Evolutionary conservation across 2,329 filamentous ascomycete genomes (phyloP).

Genomic region (Sclerotinia subarctica): DNA sequence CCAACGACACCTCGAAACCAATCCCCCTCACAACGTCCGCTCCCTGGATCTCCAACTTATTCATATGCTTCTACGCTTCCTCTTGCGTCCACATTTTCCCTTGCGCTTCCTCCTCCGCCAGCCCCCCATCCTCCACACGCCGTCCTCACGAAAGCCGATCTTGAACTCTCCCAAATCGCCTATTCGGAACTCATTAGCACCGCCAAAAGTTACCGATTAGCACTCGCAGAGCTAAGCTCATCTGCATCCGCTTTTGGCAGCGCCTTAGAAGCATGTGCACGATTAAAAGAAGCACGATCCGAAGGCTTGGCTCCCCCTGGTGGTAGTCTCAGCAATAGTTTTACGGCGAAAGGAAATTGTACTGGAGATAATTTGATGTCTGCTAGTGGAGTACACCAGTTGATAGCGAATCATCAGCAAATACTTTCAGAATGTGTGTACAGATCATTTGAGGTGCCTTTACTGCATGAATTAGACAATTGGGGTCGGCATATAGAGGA

Average conservation of each 20-base stretch:
- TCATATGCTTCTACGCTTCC: constrained; percentile 63
- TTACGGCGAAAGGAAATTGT: constrained; percentile 50
- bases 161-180: constrained; percentile 59
- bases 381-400: constrained; percentile 62
- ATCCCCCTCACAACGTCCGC: constrained; percentile 54
- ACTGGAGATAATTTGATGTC: constrained; percentile 62
- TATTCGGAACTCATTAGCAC: constrained; percentile 60
- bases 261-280: constrained; percentile 65
- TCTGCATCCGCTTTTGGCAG: constrained; percentile 62
- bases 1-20: constrained; percentile 36
- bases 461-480: constrained; percentile 66
- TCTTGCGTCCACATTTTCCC: constrained; percentile 52
- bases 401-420: constrained; percentile 67
- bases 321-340: constrained; percentile 41
- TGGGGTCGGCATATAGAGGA: constrained; percentile 63
- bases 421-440: constrained; percentile 68
- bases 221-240: constrained; percentile 57
- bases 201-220: constrained; percentile 61
- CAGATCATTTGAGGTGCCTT: constrained; percentile 63
- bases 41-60: constrained; percentile 62
- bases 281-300: constrained; percentile 63
- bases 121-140: constrained; percentile 56
- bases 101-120: constrained; percentile 59
- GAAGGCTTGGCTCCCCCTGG: constrained; percentile 48
- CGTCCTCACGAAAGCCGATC: constrained; percentile 60